Evolutionary conservation across 1,284 basidiomycete species (phyloP), one percentile per base, ranked within the genome.

Genomic region (Apiotrichum mycotoxinovorans): DNA sequence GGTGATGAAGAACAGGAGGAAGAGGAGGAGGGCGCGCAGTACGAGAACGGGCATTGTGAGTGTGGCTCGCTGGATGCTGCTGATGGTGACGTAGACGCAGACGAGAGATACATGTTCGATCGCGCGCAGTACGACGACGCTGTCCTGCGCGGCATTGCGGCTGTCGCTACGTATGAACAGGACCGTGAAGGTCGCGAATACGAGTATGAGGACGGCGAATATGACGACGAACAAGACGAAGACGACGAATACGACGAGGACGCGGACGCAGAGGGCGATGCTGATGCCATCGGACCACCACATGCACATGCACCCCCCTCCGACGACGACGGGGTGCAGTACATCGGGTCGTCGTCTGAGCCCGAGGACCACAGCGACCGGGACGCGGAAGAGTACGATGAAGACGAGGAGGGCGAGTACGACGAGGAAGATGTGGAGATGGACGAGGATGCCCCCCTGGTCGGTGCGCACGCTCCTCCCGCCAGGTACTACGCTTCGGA

Each of bases 391-490:
- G 58, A 57, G 17, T 47, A 23, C 33, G 46, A 53, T 1, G 40
- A 52, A 26, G 42, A 52, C 22, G 47, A 44, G 15, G 50, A 20
- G 23, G 46, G 46, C 14, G 37, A 20, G 12, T 45, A 58, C 23
- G 51, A 44, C 30, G 52, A 62, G n/a, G 52, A 49, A n/a, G 48
- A 44, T 8, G 40, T 44, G 8, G 46, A 52, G 23, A 38, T 47
- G 15, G 45, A 46, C 35, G 49, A 50, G 20, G 51, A 51, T n/a
- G n/a, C n/a, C n/a, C n/a, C n/a, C n/a, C n/a, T n/a, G n/a, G n/a
- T n/a, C n/a, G n/a, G n/a, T 11, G 49, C n/a, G 12, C 26, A 43
- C 17, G 42, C 26, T n/a, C 23, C 49, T 11, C 30, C 41, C 33
- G n/a, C 11, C 25, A n/a, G 25, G 17, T 1, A 25, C 4, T 20